phyloP scores from a whole-genome alignment of 768 basidiomycete genomes.

The Wakefieldia striispora region DNA sequence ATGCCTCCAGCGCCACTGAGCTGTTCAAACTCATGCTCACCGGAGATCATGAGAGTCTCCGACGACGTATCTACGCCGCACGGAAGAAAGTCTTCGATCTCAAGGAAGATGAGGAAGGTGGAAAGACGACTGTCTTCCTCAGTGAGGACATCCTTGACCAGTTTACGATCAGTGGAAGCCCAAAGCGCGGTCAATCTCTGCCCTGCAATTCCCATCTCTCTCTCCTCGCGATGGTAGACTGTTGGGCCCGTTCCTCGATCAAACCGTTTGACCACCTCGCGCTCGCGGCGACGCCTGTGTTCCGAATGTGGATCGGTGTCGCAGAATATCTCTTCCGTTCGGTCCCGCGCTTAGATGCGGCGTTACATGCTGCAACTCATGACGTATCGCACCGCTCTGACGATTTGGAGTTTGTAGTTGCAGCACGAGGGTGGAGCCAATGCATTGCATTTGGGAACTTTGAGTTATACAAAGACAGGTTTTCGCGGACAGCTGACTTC shows the following conservation, averaged over 20 bases:
- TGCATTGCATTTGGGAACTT: slow-evolving; percentile 92
- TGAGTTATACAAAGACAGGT: slow-evolving; percentile 80
- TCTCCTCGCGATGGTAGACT: slow-evolving; percentile 97
- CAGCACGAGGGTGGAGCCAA: slow-evolving; percentile 94
- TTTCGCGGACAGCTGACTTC: slow-evolving; percentile 75
- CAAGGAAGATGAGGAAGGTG: slow-evolving; percentile 28
- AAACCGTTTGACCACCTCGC: slow-evolving; percentile 89
- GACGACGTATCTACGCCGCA: slow-evolving; percentile 70
- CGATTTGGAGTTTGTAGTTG: slow-evolving; percentile 92
- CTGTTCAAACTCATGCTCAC: slow-evolving; percentile 95
- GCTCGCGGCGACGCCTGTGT: slow-evolving; percentile 93
- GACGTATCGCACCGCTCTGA: slow-evolving; percentile 82
- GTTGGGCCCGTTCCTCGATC: slow-evolving; percentile 86
- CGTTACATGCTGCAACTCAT: slow-evolving; percentile 70
- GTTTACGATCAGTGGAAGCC: slow-evolving; percentile 71
- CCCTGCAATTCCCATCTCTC: slow-evolving; percentile 82
- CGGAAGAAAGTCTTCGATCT: slow-evolving; percentile 73
- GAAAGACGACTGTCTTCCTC: slow-evolving; percentile 66
- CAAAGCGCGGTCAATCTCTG: slow-evolving; percentile 7
- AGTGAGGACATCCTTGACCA: slow-evolving; percentile 83
- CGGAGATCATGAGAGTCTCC: slow-evolving; percentile 51
- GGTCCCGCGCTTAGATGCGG: slow-evolving; percentile 55
- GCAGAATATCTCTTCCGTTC: slow-evolving; percentile 93
- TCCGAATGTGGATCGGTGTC: slow-evolving; percentile 95
- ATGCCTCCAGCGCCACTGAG: slow-evolving; percentile 78